phyloP scores from a whole-genome alignment of 169 alveolate genomes.

The Plasmodium cynomolgi region DNA sequence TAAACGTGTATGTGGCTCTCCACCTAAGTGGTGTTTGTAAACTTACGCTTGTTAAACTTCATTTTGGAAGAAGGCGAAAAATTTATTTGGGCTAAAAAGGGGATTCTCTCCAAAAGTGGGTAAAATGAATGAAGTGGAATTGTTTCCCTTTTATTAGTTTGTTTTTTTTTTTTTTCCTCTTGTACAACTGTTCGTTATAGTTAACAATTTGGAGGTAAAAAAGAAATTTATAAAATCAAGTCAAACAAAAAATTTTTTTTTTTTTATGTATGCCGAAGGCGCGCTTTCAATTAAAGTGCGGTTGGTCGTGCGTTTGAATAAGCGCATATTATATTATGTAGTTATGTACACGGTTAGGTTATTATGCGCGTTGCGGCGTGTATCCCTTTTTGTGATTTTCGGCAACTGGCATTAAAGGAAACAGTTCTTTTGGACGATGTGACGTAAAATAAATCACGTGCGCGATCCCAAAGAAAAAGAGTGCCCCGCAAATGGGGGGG shows the following conservation, averaged over 20 bases:
- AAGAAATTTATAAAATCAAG: neutral
- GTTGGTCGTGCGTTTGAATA: neutral
- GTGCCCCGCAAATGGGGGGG: neutral
- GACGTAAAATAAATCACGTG: neutral
- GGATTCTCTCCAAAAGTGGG: neutral
- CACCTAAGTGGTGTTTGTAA: neutral
- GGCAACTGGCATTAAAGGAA: neutral
- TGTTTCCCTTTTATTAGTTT: neutral
- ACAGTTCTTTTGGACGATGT: neutral
- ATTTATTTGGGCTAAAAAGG: neutral
- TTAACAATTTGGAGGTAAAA: neutral
- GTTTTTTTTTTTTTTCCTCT: neutral
- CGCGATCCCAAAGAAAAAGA: neutral
- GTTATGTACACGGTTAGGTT: neutral
- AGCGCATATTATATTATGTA: neutral
- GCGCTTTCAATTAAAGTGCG: neutral
- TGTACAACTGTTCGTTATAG: neutral
- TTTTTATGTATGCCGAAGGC: too few relatives aligned
- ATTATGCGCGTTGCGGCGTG: neutral
- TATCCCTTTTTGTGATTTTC: neutral
- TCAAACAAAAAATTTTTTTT: neutral
- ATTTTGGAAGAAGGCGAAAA: conserved; percentile 35
- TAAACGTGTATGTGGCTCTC: neutral
- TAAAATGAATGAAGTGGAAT: neutral
- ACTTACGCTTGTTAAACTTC: conserved; percentile 71